phyloP scores from a whole-genome alignment of 495 filamentous ascomycete species.

The Aspergillus funiculosus region DNA sequence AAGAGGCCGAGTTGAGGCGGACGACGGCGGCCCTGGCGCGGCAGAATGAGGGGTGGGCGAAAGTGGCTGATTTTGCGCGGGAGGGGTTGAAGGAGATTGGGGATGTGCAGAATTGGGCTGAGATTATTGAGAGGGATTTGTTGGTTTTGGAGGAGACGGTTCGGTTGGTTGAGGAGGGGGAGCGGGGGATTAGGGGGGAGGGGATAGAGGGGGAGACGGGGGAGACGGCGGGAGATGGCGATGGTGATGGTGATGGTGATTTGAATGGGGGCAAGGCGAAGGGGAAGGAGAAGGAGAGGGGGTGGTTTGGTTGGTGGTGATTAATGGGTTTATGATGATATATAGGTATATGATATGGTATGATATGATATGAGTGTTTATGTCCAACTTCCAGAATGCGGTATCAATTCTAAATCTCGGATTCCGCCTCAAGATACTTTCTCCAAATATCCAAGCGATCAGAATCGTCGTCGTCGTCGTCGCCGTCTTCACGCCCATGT shows the following conservation, averaged over 20 bases:
- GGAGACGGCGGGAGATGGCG: background rate
- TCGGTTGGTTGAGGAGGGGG: conserved; percentile 50
- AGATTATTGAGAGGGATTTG: conserved; percentile 89
- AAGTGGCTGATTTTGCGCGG: conserved; percentile 60
- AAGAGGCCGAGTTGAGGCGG: conserved; percentile 63
- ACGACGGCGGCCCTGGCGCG: conserved; percentile 60
- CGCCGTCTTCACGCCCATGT: conserved; percentile 14
- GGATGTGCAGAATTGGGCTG: conserved; percentile 97
- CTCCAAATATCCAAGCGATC: conserved; percentile 27
- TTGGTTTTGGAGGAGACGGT: conserved; percentile 83
- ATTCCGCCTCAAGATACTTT: conserved; percentile 23
- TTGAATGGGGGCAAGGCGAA: conserved; percentile 4
- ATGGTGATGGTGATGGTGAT: conserved; percentile 3
- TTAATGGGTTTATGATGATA: too few relatives aligned
- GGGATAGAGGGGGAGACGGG: too few relatives aligned
- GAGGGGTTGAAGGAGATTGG: conserved; percentile 85
- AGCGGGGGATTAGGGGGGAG: conserved; percentile 2
- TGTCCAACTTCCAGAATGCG: too few relatives aligned
- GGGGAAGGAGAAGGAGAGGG: conserved; percentile 2
- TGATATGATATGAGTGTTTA: background rate
- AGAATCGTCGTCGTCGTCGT: conserved; percentile 13
- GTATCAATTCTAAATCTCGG: background rate
- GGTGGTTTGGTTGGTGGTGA: conserved; percentile 38
- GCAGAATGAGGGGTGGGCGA: conserved; percentile 66
- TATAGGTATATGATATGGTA: too few relatives aligned